These are phyloP conservation scores for Heliosperma pusillum DNA, from an alignment of 148 eudicot species.

Conservation along the genomic window DNA sequence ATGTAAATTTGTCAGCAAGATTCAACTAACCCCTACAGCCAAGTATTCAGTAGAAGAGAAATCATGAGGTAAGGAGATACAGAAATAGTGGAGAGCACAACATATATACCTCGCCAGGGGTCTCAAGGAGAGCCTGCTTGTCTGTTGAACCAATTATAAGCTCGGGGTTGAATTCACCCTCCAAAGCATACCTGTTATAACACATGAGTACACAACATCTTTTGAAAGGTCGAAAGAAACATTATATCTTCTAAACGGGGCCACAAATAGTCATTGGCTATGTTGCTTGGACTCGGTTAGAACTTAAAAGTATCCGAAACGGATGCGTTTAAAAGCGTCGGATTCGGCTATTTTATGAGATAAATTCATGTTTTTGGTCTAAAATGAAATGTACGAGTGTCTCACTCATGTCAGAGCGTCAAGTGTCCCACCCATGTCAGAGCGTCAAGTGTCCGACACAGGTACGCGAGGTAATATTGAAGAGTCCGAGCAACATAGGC, in stretches of 20 bases:
- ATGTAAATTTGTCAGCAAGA: not conserved
- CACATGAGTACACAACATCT: not conserved
- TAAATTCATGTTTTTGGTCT: no score
- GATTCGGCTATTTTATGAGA: no score
- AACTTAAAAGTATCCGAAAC: no score
- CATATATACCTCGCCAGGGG: constrained; percentile 88
- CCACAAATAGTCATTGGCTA: not conserved
- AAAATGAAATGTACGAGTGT: no score
- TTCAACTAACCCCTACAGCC: not conserved
- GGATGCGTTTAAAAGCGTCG: no score
- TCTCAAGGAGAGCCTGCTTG: constrained; percentile 84
- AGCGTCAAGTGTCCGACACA: no score
- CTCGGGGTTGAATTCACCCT: constrained; percentile 60
- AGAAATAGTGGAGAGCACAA: not conserved
- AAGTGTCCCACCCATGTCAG: no score
- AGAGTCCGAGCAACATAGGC: no score
- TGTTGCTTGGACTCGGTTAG: no score
- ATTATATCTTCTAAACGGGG: not conserved
- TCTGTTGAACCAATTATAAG: constrained; percentile 65
- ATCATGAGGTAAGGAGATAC: not conserved
- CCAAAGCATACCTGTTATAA: constrained; percentile 53
- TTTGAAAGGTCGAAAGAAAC: not conserved
- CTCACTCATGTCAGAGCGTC: no score
- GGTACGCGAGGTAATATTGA: no score
- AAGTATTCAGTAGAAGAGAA: not conserved